Evolutionary conservation across 495 filamentous ascomycete species (phyloP).

Genomic region (Penicillium coprophilum): DNA sequence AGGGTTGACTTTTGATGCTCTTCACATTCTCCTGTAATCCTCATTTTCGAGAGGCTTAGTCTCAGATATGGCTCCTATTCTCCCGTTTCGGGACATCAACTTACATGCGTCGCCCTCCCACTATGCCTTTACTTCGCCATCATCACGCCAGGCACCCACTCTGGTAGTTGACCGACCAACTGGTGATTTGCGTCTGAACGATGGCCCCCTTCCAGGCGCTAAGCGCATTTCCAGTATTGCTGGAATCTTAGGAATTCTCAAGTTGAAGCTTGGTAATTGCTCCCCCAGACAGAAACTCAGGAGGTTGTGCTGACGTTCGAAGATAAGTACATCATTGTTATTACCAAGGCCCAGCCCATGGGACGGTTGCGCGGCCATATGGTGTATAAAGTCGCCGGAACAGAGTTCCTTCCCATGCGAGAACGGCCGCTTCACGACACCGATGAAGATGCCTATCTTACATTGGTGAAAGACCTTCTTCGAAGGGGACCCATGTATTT

Average conservation of each 20-base stretch:
- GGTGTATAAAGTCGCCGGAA: slow-evolving; percentile 87
- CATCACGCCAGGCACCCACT: slow-evolving; percentile 81
- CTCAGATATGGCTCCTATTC: slow-evolving; percentile 55
- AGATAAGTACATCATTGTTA: slow-evolving; percentile 97
- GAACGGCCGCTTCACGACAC: slow-evolving; percentile 87
- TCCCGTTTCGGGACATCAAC: slow-evolving; percentile 95
- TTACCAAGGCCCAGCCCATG: slow-evolving; percentile 90
- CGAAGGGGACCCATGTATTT: slow-evolving; percentile 93
- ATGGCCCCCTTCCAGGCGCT: slow-evolving; percentile 68
- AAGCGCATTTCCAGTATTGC: slow-evolving; percentile 91
- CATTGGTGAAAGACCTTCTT: slow-evolving; percentile 72
- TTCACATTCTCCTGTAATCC: slow-evolving; percentile 7
- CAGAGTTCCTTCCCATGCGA: slow-evolving; percentile 90
- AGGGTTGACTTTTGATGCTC: slow-evolving; percentile 1
- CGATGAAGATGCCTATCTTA: slow-evolving; percentile 89
- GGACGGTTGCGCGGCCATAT: slow-evolving; percentile 88
- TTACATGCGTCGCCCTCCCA: slow-evolving; percentile 85
- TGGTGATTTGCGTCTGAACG: slow-evolving; percentile 83
- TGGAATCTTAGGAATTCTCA: slow-evolving; percentile 89
- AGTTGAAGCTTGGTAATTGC: slow-evolving; percentile 75
- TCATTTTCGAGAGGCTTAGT: slow-evolving; percentile 3
- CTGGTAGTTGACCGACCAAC: slow-evolving; percentile 87
- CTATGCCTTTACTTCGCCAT: slow-evolving; percentile 96
- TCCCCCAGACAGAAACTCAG: not conserved
- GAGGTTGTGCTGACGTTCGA: slow-evolving; percentile 15